Evolutionary conservation across 441 rosid genomes (phyloP), one percentile per base, ranked within the genome.

Genomic region (Populus hybrid): DNA sequence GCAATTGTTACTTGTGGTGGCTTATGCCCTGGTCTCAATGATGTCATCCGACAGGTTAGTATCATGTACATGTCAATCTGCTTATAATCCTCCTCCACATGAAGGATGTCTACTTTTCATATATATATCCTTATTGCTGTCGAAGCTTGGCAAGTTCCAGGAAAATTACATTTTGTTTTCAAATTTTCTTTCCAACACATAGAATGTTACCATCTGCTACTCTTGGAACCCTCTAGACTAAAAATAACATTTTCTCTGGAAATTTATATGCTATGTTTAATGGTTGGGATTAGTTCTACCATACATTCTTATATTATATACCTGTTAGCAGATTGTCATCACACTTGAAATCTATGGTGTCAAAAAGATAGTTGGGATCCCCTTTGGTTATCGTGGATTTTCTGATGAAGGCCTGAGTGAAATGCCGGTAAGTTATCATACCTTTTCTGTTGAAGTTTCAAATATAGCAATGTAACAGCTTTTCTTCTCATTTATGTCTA

Each of bases 1-100:
- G 98, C 97, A 1, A 96, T 94, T 81, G 85, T 96, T 73, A 96
- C 99, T 70, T 96, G 98, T 87, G 97, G 98, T 84, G 99, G 99
- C 30, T 93, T 96, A 70, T 96, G 98, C 86, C 99, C 98, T 80
- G 98, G 98, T 81, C 97, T 96, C 53, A 96, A 94, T 88, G 99
- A 96, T 88, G 98, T 94, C 82, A 94, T 92, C 32, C 93, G 98
- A 89, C 99, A 95, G 77, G 99, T 91, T 26, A 79, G 93, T 77
- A 69, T 76, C 80, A 30, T 76, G 8, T 59, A 69, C 61, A 79
- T 71, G 28, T 74, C 69, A 77, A 67, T 73, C 34, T 61, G 7
- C 76, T 16, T 71, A 30, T 72, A 38, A 35, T 73, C 57, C 63
- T 78, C 73, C 30, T 30, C 57, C 42, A 32, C 71, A 3, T 32